Evolutionary conservation across 805 yeast species (phyloP).

Genomic region (Grigorovia yakushimaensis): DNA sequence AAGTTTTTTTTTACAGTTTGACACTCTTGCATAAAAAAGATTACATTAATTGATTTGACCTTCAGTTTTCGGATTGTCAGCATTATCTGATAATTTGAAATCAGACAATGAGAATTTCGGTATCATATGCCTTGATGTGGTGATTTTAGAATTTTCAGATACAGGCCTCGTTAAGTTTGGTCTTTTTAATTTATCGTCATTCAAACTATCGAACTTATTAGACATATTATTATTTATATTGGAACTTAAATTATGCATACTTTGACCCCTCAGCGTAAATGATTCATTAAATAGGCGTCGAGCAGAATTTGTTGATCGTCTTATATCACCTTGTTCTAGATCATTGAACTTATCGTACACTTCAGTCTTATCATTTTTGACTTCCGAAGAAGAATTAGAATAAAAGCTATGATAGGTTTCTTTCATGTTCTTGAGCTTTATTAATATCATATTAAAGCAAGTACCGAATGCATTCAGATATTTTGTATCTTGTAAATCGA

Average conservation of each 20-base stretch:
- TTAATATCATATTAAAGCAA: background rate
- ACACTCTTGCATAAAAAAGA: no score
- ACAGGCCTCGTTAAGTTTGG: conserved; percentile 1
- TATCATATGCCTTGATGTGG: conserved; percentile 4
- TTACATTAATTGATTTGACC: background rate
- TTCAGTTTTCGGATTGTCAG: background rate
- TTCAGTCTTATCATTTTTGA: background rate
- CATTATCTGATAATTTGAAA: background rate
- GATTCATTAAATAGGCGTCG: background rate
- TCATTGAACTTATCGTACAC: background rate
- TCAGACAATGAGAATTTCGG: conserved; percentile 5
- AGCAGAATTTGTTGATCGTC: background rate
- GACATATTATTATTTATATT: background rate
- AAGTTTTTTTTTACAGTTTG: no score
- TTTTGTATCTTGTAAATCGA: conserved; percentile 6
- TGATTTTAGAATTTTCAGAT: conserved; percentile 1
- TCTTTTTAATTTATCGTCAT: background rate
- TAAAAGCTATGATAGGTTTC: background rate
- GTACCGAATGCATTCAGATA: background rate
- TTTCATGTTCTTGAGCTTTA: background rate
- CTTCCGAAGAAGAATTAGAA: background rate
- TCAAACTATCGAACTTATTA: background rate
- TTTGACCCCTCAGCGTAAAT: conserved; percentile 20
- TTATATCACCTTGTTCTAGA: conserved; percentile 4
- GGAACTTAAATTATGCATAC: conserved; percentile 18